Evolutionary conservation across 2,329 filamentous ascomycete genomes (phyloP).

Genomic region (Monilinia vaccinii-corymbosi): DNA sequence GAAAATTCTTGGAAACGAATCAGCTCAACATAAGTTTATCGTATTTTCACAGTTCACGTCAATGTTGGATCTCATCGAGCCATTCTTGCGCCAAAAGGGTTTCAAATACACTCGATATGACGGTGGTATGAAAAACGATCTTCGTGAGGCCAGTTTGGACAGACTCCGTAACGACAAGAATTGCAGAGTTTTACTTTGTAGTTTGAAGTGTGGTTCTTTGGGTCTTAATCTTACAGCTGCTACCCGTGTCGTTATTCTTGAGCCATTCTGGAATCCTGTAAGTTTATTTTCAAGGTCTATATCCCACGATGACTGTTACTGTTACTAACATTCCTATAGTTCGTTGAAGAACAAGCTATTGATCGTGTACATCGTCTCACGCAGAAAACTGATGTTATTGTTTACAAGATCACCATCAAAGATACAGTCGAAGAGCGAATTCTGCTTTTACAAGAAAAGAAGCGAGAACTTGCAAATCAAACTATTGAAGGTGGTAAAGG

Average conservation of each 20-base stretch:
- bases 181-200: constrained; percentile 81
- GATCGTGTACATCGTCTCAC: constrained; percentile 98
- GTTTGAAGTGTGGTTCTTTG: constrained; percentile 84
- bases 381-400: constrained; percentile 86
- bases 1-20: constrained; percentile 70
- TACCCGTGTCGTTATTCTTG: constrained; percentile 84
- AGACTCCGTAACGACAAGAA: constrained; percentile 64
- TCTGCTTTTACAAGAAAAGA: constrained; percentile 87
- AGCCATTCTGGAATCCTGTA: constrained; percentile 93
- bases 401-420: constrained; percentile 87
- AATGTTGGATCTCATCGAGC: constrained; percentile 94
- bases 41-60: constrained; percentile 98
- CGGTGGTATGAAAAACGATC: constrained; percentile 88
- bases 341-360: constrained; percentile 97
- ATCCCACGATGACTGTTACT: not conserved
- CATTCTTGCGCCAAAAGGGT: constrained; percentile 67
- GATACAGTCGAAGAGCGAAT: constrained; percentile 90
- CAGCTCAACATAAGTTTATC: constrained; percentile 83
- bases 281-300: not conserved
- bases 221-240: constrained; percentile 93
- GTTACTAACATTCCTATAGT: constrained; percentile 40
- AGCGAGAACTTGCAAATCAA: constrained; percentile 81
- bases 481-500: constrained; percentile 79
- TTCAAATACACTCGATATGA: constrained; percentile 86
- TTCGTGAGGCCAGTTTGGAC: constrained; percentile 76